Conservation (phyloP, 2,329 filamentous ascomycete genomes). For the Pseudophaeomoniella oleicola region DNA sequence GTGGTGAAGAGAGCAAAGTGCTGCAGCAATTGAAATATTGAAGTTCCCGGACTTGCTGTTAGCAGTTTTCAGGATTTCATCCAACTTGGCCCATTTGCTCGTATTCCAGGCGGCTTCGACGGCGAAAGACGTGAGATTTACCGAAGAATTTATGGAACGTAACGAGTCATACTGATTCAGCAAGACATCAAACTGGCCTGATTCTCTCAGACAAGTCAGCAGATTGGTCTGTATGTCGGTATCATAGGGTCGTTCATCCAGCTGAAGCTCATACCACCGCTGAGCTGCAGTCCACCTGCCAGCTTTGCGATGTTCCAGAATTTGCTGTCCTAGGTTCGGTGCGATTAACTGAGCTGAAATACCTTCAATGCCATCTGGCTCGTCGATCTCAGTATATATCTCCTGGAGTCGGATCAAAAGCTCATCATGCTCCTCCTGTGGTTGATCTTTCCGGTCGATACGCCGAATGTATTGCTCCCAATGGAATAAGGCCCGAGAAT, state of each 20-base stretch:
- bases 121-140: constrained; percentile 64
- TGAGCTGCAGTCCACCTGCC: constrained; percentile 90
- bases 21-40: constrained; percentile 63
- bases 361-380: constrained; percentile 90
- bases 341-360: constrained; percentile 77
- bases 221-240: constrained; percentile 67
- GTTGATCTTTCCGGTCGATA: constrained; percentile 13
- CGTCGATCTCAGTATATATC: constrained; percentile 94
- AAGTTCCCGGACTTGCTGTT: constrained; percentile 61
- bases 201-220: constrained; percentile 78
- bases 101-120: constrained; percentile 88
- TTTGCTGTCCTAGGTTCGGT: constrained; percentile 84
- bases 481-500: constrained; percentile 81
- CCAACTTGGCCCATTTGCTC: constrained; percentile 61
- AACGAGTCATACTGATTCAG: constrained; percentile 78
- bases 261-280: constrained; percentile 90
- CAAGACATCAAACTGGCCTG: constrained; percentile 83
- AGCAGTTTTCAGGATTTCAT: constrained; percentile 23
- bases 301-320: constrained; percentile 81
- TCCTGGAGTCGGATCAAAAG: constrained; percentile 70
- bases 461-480: constrained; percentile 80
- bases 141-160: constrained; percentile 34
- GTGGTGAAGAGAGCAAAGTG: constrained; percentile 45
- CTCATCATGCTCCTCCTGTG: constrained; percentile 36
- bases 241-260: constrained; percentile 66